A percentile compares a stretch with the other conserved stretches of the same genome.
These are phyloP conservation scores for Leccinum broughii DNA, from an alignment of 768 basidiomycete species.

Conservation along the genomic window DNA sequence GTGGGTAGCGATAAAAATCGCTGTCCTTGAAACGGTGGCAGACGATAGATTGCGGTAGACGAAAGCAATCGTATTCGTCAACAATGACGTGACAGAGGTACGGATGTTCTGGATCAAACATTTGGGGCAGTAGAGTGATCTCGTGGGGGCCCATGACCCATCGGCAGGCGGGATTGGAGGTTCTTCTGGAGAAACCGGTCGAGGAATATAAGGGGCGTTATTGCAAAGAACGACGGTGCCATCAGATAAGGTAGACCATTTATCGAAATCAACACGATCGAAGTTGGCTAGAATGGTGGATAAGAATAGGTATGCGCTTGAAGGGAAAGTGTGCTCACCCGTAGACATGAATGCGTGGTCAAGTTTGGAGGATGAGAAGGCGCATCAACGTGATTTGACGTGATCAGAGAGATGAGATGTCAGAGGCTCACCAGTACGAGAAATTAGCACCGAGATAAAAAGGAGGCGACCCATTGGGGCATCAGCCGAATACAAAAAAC, in stretches of 20 bases:
- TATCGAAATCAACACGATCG: neutral
- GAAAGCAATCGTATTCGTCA: neutral
- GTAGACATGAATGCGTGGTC: neutral
- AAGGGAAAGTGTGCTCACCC: neutral
- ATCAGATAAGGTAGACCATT: neutral
- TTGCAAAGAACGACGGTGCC: neutral
- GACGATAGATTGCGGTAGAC: neutral
- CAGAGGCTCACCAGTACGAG: no score
- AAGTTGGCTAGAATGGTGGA: neutral
- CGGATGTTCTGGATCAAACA: neutral
- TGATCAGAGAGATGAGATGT: no score
- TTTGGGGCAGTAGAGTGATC: neutral
- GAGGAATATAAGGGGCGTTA: neutral
- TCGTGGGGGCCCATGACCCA: constrained; percentile 4
- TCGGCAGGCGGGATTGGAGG: neutral
- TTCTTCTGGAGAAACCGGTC: neutral
- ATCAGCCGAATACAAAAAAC: no score
- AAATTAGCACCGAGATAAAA: no score
- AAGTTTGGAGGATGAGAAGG: no score
- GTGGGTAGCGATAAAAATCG: neutral
- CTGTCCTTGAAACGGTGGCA: neutral
- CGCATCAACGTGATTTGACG: no score
- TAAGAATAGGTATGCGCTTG: neutral
- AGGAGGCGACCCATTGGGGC: no score
- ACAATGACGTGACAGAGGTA: neutral